Base-by-base conservation (phyloP, 2,329 filamentous ascomycete genomes). In the Penicillium verrucosum region DNA sequence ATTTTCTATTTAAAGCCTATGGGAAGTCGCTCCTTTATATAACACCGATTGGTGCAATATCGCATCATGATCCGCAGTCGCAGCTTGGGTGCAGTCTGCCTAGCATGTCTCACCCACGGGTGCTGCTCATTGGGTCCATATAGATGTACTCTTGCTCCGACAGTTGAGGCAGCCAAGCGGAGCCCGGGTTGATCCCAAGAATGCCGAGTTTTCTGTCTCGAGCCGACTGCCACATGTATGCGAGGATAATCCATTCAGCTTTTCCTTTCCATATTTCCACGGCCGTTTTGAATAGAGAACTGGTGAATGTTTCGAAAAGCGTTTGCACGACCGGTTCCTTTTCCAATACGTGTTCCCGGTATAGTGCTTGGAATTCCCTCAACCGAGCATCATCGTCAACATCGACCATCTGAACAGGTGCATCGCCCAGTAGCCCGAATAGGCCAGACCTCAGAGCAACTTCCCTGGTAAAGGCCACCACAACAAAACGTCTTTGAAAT, bases 391-490 rank as follows among this genome's bases (percentile, higher is more conserved):
- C 25, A 21, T 55, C 52, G 18, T 30, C 38, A 10, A 50, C 52
- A 55, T 50, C 52, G 5, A 50, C 34, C 44, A 55, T 44, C 27
- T 55, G 52, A 25, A 50, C 52, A 38, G 52, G 52, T n/a, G 37
- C 52, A 44, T 55, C 52, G 23, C 46, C 52, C 18, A 55, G 32
- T 3, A 50, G n/a, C 21, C 52, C 45, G 10, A 55, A 50, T 21
- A 55, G 21, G 4, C 52, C 52, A 43, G 52, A 55, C 8, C 1
- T 25, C 16, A 42, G 36, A 30, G 36, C 47, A 12, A n/a, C 10
- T 34, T 42, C 38, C 11, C 25, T 40, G 27, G 18, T n/a, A n/a
- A n/a, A n/a, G n/a, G n/a, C n/a, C n/a, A n/a, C n/a, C n/a, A n/a
- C n/a, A n/a, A n/a, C n/a, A n/a, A n/a, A 27, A 12, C 27, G 25